Conservation (phyloP, 2,329 filamentous ascomycete species). For the Aspergillus unguis region DNA sequence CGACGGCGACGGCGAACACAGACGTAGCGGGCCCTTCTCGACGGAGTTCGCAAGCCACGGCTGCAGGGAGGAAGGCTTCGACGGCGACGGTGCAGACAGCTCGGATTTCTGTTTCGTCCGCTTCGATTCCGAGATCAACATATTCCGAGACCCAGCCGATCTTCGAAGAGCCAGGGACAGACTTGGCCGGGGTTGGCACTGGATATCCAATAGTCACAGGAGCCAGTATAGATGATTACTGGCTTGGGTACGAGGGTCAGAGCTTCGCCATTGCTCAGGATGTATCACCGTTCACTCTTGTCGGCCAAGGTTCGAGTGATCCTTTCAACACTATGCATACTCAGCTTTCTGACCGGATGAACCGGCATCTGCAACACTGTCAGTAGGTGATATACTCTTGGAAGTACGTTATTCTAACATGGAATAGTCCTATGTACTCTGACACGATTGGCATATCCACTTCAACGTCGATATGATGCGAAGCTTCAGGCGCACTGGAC, state of each 20-base stretch:
- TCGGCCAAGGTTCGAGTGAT: slow-evolving; percentile 34
- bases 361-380: slow-evolving; percentile 38
- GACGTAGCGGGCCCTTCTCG: neutral
- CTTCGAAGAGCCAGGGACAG: slow-evolving; percentile 13
- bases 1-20: too few species aligned
- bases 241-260: slow-evolving; percentile 15
- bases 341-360: slow-evolving; percentile 36
- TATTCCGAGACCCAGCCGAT: slow-evolving; percentile 14
- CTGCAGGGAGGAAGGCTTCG: neutral
- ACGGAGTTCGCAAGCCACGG: neutral
- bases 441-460: slow-evolving; percentile 35
- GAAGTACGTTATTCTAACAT: slow-evolving; percentile 7
- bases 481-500: slow-evolving; percentile 37
- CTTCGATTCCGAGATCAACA: slow-evolving; percentile 6
- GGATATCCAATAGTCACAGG: slow-evolving; percentile 10
- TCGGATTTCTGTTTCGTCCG: slow-evolving; percentile 2
- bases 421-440: slow-evolving; percentile 35
- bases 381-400: slow-evolving; percentile 12
- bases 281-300: slow-evolving; percentile 25
- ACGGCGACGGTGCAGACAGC: neutral
- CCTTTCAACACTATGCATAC: slow-evolving; percentile 37
- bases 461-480: slow-evolving; percentile 33
- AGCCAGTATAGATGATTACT: slow-evolving; percentile 14
- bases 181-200: slow-evolving; percentile 2
- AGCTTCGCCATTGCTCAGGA: slow-evolving; percentile 7